These are phyloP conservation scores for Aspergillus avenaceus DNA, from an alignment of 495 filamentous ascomycete genomes.

Conservation along the genomic window DNA sequence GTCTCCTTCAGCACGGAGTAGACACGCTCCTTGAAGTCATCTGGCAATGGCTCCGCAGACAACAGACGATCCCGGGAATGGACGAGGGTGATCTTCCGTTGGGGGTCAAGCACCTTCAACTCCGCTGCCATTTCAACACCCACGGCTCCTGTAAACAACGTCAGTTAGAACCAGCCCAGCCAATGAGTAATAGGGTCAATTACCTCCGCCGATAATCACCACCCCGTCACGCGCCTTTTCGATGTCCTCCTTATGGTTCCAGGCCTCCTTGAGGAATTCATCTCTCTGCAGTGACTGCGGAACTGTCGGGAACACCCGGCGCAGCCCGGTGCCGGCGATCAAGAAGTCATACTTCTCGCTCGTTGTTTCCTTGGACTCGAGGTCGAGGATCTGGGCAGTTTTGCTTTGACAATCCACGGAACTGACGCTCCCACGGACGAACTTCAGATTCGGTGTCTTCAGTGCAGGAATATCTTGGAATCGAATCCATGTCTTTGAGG, in stretches of 20 bases:
- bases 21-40: conserved; percentile 55
- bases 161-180: conserved; percentile 18
- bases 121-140: conserved; percentile 71
- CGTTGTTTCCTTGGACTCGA: conserved; percentile 12
- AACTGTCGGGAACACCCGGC: conserved; percentile 58
- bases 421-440: conserved; percentile 54
- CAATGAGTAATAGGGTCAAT: conserved; percentile 11
- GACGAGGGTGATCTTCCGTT: conserved; percentile 57
- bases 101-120: conserved; percentile 54
- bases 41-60: conserved; percentile 62
- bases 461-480: conserved; percentile 58
- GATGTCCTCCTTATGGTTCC: conserved; percentile 19
- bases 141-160: conserved; percentile 48
- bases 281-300: conserved; percentile 51
- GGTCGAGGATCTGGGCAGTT: conserved; percentile 41
- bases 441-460: conserved; percentile 43
- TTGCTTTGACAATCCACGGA: conserved; percentile 49
- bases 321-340: conserved; percentile 56
- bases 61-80: conserved; percentile 61
- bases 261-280: conserved; percentile 54
- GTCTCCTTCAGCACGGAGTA: conserved; percentile 46
- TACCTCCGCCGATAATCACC: conserved; percentile 54
- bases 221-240: conserved; percentile 40
- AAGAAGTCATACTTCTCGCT: conserved; percentile 59
- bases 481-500: conserved; percentile 56